Base-by-base conservation (phyloP, 2,329 filamentous ascomycete genomes). In the Ascochyta fabae region DNA sequence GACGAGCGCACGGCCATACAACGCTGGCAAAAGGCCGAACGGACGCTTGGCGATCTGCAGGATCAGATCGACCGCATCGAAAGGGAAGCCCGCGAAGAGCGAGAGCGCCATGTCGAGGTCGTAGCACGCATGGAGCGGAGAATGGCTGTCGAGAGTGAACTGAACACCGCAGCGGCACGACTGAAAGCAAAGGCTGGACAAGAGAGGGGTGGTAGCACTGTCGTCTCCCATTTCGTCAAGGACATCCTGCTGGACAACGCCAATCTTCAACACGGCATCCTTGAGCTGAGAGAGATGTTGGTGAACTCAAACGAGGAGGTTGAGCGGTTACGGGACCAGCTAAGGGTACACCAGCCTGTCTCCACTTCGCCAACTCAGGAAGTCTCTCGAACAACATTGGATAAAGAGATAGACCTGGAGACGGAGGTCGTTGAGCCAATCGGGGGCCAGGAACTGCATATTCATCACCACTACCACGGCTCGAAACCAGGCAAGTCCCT, bases 171-270 rank as follows among this genome's bases (percentile, higher is more conserved):
- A 2, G 91, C 91, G 12, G 89, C 88, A 29, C 84, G 92, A 50
- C 81, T 96, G 48, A 92, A 92, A 3, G 91, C 89, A 62, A 86
- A 86, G 3, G 78, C 90, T 36, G 83, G 82, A 3, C 82, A 83
- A 3, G 82, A 84, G 27, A 84, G 84, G 62, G 80, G 79, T 52
- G 83, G 85, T 9, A 86, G 82, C 58, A 87, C 81, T 54, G 91
- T 96, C 34, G 91, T 98, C n/a, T 93, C 91, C 19, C 91, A 96
- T 70, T 98, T 99, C 66, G 95, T 99, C 52, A 92, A 93, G 64
- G 95, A 98, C 73, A 90, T 99, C 52, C 81, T 99, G 16, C 89
- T 96, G 68, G 95, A 99, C 74, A 99, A 99, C 70, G 92, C 93
- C 9, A 96, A 92, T 65, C 80, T 99, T 40, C 95, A 99, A 74